Conservation (phyloP, 257 asterid species). For the Paraleonurus japonicus region DNA sequence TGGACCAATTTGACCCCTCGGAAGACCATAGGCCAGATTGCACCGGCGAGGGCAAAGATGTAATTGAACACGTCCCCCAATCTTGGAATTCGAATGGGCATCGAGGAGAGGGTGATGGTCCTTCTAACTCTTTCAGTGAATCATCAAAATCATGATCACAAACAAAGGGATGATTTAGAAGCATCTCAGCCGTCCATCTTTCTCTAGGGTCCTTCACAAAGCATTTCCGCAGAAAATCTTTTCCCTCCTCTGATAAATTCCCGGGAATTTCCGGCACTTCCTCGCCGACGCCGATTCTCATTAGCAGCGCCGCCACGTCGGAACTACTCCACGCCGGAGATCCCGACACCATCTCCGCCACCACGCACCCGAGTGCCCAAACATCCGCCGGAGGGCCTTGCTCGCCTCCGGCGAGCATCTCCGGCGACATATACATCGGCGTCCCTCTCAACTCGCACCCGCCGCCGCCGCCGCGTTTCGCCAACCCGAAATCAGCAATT, state of each 20-base stretch:
- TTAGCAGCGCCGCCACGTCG: conserved; percentile 49
- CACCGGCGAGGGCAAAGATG: conserved; percentile 42
- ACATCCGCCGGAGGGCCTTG: conserved; percentile 70
- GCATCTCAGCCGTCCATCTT: conserved; percentile 99
- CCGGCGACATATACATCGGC: conserved; percentile 94
- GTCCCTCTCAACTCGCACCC: conserved; percentile 67
- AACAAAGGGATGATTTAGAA: conserved; percentile 66
- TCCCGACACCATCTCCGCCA: conserved; percentile 69
- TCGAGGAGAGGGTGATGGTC: conserved; percentile 49
- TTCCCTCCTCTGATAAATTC: conserved; percentile 56
- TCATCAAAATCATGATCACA: conserved; percentile 15
- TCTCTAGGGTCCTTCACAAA: conserved; percentile 51
- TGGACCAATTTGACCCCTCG: conserved; percentile 25
- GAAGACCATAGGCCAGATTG: conserved; percentile 18
- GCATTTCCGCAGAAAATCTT: conserved; percentile 58
- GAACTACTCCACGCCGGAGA: conserved; percentile 56
- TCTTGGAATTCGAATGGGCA: conserved; percentile 73
- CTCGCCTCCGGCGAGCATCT: conserved; percentile 62
- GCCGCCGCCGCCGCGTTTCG: conserved; percentile 36
- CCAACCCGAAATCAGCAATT: conserved; percentile 88
- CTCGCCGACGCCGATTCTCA: conserved; percentile 65
- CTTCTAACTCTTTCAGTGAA: background rate
- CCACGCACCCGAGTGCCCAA: conserved; percentile 85
- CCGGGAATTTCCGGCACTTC: conserved; percentile 62
- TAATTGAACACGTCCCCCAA: conserved; percentile 45